Evolutionary conservation across 257 asterid species (phyloP), one percentile per base, ranked within the genome.

Genomic region (Scutellaria minor): DNA sequence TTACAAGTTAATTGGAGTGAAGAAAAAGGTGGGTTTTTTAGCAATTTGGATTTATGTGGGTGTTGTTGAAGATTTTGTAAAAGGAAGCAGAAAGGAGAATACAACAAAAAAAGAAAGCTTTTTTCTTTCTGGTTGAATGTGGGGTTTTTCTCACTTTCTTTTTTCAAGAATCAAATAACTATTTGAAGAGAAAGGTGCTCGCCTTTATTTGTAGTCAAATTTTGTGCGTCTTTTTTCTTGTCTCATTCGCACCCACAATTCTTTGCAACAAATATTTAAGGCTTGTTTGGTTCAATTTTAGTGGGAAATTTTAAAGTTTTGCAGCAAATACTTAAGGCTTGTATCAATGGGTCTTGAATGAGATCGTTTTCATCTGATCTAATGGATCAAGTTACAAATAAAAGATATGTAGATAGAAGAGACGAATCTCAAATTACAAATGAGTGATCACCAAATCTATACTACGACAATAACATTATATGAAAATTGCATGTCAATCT

Each of bases 31-130:
- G 55, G 66, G 53, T 15, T 76, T 68, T 58, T 58, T 64, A 46
- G 55, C 57, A 52, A 63, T 78, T 75, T 71, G 81, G 85, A 78
- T 55, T 75, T 72, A 53, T 75, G 71, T 46, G 85, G 78, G 73
- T 53, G 66, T 20, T 62, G 71, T 63, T 68, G 22, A 54, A 70
- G 70, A 69, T 3, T 58, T 55, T 40, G 79, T 48, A 51, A 69
- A 73, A 46, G 67, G 46, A 12, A 44, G 73, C 57, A 52, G 65
- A 66, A 79, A 54, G 59, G 69, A 48, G 70, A 65, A 18, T 48
- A 61, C 57, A 70, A 58, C 71, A 53, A 72, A 40, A 61, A n/a
- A 66, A 42, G 42, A 42, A 3, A 52, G 35, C 53, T 48, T 77
- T 71, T 51, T 24, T 51, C 42, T 9, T 61, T 40, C 27, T 65